These are phyloP conservation scores for Fusarium sp. DNA, from an alignment of 2,329 filamentous ascomycete species.

Conservation along the genomic window DNA sequence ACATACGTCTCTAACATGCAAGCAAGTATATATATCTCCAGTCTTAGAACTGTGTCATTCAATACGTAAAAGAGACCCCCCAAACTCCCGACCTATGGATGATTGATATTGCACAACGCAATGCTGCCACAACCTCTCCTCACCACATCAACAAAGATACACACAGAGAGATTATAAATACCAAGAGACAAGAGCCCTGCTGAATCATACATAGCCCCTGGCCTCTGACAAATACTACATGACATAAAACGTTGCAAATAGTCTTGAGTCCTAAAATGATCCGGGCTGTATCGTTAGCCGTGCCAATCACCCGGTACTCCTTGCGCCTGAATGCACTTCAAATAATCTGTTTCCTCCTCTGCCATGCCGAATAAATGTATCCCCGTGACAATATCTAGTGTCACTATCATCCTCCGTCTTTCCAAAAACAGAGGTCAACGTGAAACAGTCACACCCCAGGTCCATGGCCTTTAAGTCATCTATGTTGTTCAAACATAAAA, in stretches of 20 bases:
- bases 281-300: constrained; percentile 15
- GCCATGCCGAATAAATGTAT: neutral
- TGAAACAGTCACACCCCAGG: constrained; percentile 2
- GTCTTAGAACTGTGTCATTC: constrained; percentile 17
- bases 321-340: constrained; percentile 39
- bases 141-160: neutral
- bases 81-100: constrained; percentile 41
- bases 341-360: constrained; percentile 11
- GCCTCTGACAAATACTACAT: constrained; percentile 36
- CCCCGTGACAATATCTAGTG: neutral
- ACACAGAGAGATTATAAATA: constrained; percentile 19
- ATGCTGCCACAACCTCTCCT: constrained; percentile 15
- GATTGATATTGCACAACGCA: constrained; percentile 34
- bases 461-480: constrained; percentile 9
- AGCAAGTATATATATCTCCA: neutral
- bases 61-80: constrained; percentile 24
- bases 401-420: neutral
- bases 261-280: constrained; percentile 25
- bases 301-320: constrained; percentile 38
- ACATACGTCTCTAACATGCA: neutral
- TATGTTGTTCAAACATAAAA: constrained; percentile 24
- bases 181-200: constrained; percentile 28
- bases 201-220: constrained; percentile 13
- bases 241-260: constrained; percentile 33
- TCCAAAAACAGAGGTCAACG: constrained; percentile 20